Conservation (phyloP, 305 asterid species). For the Andrographis paniculata region DNA sequence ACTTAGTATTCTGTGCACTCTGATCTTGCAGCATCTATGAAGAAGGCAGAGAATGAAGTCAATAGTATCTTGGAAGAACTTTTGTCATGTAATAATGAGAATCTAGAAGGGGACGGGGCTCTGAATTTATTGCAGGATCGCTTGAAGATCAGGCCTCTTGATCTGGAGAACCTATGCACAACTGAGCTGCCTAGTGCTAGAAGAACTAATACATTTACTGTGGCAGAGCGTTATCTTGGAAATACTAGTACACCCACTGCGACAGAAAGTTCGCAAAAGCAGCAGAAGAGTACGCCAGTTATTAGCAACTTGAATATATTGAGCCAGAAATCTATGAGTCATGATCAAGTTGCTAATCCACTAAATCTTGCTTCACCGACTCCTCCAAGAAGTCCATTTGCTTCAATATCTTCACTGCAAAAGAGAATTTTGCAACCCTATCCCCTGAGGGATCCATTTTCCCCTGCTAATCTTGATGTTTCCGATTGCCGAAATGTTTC, state of each 20-base stretch:
- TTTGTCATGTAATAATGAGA: slow-evolving; percentile 39
- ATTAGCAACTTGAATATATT: slow-evolving; percentile 31
- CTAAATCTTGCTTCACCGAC: slow-evolving; percentile 43
- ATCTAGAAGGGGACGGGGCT: slow-evolving; percentile 55
- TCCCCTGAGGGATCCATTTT: slow-evolving; percentile 54
- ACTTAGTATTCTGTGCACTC: slow-evolving; percentile 16
- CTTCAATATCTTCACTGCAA: slow-evolving; percentile 43
- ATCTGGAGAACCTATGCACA: slow-evolving; percentile 29
- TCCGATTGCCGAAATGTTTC: slow-evolving; percentile 20
- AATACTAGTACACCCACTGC: slow-evolving; percentile 32
- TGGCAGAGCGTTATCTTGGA: slow-evolving; percentile 39
- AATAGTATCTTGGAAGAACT: slow-evolving; percentile 42
- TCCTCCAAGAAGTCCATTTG: slow-evolving; percentile 62
- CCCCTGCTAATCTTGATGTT: slow-evolving; percentile 42
- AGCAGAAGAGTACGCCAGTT: slow-evolving; percentile 31
- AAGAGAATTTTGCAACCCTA: slow-evolving; percentile 36
- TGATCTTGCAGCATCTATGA: slow-evolving; percentile 33
- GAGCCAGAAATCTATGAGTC: slow-evolving; percentile 24
- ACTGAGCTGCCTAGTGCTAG: slow-evolving; percentile 34
- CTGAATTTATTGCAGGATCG: slow-evolving; percentile 57
- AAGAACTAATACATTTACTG: slow-evolving; percentile 31
- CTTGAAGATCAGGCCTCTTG: slow-evolving; percentile 60
- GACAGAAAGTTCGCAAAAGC: slow-evolving; percentile 33
- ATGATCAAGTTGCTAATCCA: slow-evolving; percentile 23
- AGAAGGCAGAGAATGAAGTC: slow-evolving; percentile 26